Percentiles rank a stretch among this genome's conserved stretches.
Conservation (phyloP, 495 filamentous ascomycete species). For the Emericellopsis terricola region DNA sequence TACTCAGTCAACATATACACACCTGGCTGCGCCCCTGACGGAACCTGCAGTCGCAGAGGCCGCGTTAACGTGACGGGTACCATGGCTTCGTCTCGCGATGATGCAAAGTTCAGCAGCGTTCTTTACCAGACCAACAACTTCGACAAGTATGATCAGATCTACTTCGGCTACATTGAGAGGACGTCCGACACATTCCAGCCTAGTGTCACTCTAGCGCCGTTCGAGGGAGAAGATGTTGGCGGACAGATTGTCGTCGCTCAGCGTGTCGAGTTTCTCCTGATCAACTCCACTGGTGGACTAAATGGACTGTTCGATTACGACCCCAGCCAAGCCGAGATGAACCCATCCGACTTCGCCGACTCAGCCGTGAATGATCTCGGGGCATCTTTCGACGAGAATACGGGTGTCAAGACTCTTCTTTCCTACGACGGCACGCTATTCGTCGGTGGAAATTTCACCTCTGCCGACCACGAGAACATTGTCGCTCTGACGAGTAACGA, state of each 20-base stretch:
- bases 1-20: slow-evolving; percentile 82
- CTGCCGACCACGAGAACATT: slow-evolving; percentile 46
- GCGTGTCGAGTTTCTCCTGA: slow-evolving; percentile 57
- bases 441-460: slow-evolving; percentile 73
- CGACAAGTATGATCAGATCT: slow-evolving; percentile 89
- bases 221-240: slow-evolving; percentile 36
- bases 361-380: slow-evolving; percentile 64
- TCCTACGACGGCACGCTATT: slow-evolving; percentile 43
- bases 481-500: slow-evolving; percentile 52
- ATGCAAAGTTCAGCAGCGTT: slow-evolving; percentile 23
- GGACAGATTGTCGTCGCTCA: slow-evolving; percentile 72
- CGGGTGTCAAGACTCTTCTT: slow-evolving; percentile 45
- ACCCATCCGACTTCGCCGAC: slow-evolving; percentile 42
- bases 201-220: slow-evolving; percentile 58
- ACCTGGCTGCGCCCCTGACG: slow-evolving; percentile 71
- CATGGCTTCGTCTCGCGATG: slow-evolving; percentile 33
- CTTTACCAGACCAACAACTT: slow-evolving; percentile 82
- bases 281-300: slow-evolving; percentile 50
- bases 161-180: slow-evolving; percentile 66
- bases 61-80: slow-evolving; percentile 62
- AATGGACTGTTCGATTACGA: slow-evolving; percentile 89
- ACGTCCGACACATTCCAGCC: slow-evolving; percentile 59
- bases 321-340: slow-evolving; percentile 38
- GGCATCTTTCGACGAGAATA: slow-evolving; percentile 39
- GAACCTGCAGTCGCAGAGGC: slow-evolving; percentile 55